Evolutionary conservation across 2,329 filamentous ascomycete species (phyloP).

Genomic region (Diaporthe australafricana): DNA sequence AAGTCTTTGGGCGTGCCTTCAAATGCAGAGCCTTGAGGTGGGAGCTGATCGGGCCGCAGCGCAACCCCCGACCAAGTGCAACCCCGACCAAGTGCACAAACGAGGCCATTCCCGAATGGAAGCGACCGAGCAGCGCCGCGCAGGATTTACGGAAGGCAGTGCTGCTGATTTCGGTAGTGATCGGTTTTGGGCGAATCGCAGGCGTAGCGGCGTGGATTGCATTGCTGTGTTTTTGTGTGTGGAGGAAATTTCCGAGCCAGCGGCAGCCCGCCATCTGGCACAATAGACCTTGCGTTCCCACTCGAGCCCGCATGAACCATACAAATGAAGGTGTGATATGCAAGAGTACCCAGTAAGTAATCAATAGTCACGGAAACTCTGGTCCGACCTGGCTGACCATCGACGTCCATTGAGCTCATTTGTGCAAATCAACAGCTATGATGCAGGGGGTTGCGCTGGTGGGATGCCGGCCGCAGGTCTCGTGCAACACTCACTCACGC

Average conservation of each 20-base stretch:
- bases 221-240: constrained; percentile 43
- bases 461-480: neutral
- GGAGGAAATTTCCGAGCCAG: constrained; percentile 49
- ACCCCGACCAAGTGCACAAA: neutral
- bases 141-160: constrained; percentile 4
- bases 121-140: neutral
- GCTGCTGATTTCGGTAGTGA: constrained; percentile 35
- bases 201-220: constrained; percentile 26
- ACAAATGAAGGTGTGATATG: constrained; percentile 29
- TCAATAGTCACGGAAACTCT: constrained; percentile 17
- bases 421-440: constrained; percentile 27
- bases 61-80: neutral
- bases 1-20: neutral
- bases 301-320: constrained; percentile 22
- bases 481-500: neutral
- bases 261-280: constrained; percentile 61
- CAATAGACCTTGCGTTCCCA: constrained; percentile 44
- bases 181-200: constrained; percentile 30
- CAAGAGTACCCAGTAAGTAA: constrained; percentile 20
- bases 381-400: neutral
- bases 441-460: constrained; percentile 35
- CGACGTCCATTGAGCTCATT: constrained; percentile 19
- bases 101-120: constrained; percentile 13
- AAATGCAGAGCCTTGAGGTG: constrained; percentile 33
- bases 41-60: constrained; percentile 35